Evolutionary conservation across 164 flowering plant genomes (phyloP), one percentile per base, ranked within the genome.

Genomic region (Buxus sempervirens): DNA sequence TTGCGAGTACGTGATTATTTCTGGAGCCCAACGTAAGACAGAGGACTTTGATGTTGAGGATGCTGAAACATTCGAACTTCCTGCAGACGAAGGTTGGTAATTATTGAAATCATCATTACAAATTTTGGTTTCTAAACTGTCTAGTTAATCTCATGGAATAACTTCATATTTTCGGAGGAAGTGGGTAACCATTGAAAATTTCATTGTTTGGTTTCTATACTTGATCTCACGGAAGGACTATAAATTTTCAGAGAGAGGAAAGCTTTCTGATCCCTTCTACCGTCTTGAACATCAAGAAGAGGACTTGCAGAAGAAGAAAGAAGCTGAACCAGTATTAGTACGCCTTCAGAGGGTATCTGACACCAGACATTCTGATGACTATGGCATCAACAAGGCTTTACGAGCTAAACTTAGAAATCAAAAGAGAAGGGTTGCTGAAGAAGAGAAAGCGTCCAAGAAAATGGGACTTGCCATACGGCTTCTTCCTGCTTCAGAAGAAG

Each of bases 211-310:
- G n/a, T 63, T 58, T 62, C 9, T 32, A 7, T 62, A 9, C 48
- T n/a, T 61, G 16, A 54, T 26, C 42, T 67, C 55, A 53, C 63
- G 67, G 23, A 62, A 60, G 60, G 49, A 32, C 13, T 72, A 25
- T 53, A n/a, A n/a, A 5, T 69, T 59, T 76, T 38, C 85, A 95
- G 99, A 86, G 64, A 90, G 76, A 70, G 90, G 93, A 32, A 95
- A 92, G 82, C 90, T 95, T 58, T 75, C 87, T 22, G 99, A 95
- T 80, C 99, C 99, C 20, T 92, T 95, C 71, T 90, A 92, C 65
- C 96, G 97, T n/a, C 97, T 95, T 64, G 99, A 95, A 72, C 99
- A 92, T 70, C 91, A 90, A 71, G 98, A 85, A 70, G 87, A 69
- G 70, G 99, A 95, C 76, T 51, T 95, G 75, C 81, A 84, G 81